Evolutionary conservation across 2,329 filamentous ascomycete genomes (phyloP), one percentile per base, ranked within the genome.

Genomic region (Microascus cirrosus): DNA sequence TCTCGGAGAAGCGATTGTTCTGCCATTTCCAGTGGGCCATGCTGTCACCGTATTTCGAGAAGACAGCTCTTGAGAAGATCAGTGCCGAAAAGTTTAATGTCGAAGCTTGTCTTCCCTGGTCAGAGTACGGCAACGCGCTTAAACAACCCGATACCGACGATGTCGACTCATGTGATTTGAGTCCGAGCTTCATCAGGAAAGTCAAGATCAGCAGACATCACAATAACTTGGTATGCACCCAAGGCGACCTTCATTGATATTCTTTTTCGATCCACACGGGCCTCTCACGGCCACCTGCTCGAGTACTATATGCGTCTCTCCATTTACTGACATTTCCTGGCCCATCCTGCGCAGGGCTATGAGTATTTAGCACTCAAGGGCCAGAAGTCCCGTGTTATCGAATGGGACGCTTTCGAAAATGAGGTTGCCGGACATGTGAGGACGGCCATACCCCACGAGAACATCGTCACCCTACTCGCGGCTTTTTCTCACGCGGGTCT

Each of bases 1-100:
- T 2, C 5, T 1, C 20, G n/a, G 54, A 55, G 54, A 42, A 25
- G 35, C 22, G 24, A 13, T 25, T 42, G 32, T 28, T 55, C 22
- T 55, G 54, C 54, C 34, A 42, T 15, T 55, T 39, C 25, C 54
- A 55, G 18, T 55, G 54, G 54, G n/a, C 54, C 10, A 25, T 55
- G 36, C 36, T 35, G 20, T 42, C 54, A 8, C 54, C 54, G n/a
- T 55, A 42, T 55, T 45, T 55, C 35, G 32, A 24, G 22, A 45
- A n/a, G 13, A 25, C 6, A 12, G 35, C 39, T 5, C 34, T 25
- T 13, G 10, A 18, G 18, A 8, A 55, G 6, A 20, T 55, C n/a
- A 28, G 2, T 4, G 20, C 20, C 15, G n/a, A 25, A 2, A 12
- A 39, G 11, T 2, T 55, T 7, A 13, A 35, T 3, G 54, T 35